Base-by-base conservation (phyloP, 352 stramenopile species). In the Globisporangium paroecandrum region DNA sequence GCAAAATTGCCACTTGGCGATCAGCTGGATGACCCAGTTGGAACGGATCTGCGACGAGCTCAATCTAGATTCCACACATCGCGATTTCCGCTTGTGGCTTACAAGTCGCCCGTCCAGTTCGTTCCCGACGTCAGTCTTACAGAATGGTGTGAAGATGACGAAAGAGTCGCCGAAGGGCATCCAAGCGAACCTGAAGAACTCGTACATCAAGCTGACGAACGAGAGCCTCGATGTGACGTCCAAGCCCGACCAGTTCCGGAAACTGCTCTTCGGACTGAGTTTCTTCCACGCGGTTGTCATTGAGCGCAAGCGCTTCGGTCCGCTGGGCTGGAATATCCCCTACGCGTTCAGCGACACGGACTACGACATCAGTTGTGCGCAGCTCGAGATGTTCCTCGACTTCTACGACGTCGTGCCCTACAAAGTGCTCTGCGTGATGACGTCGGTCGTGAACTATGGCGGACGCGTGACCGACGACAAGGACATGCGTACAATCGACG, bases 91-190 rank as follows among this genome's bases (percentile, higher is more conserved):
- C 10, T 64, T 98, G 41, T 98, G 93, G 93, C 85, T 98, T 36
- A 98, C 93, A 46, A 94, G 76, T 81, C 90, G 77, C 12, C 72
- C 64, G 66, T 96, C 73, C 24, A 72, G 57, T 22, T 86, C 70
- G 64, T 90, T 89, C 59, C 93, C 93, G 1, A 94, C 96, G 1
- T 92, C 83, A 6, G 88, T 98, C 43, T 83, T 98, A 13, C 93
- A 98, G 66, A 96, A 94, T 54, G 86, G 90, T 8, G 90, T 98
- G 10, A 98, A 98, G 73, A 98, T 98, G 89, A 98, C 93, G 4
- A 97, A 97, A 56, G 93, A 98, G 70, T 91, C 93, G 20, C 93
- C 93, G 1, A 97, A 96, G 59, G 93, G 92, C 22, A 78, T 98
- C 46, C 76, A 85, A 36, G 89, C 91, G 9, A 98, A 97, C 71